Conservation (phyloP, 345 rosid species). For the Linum lewisii region DNA sequence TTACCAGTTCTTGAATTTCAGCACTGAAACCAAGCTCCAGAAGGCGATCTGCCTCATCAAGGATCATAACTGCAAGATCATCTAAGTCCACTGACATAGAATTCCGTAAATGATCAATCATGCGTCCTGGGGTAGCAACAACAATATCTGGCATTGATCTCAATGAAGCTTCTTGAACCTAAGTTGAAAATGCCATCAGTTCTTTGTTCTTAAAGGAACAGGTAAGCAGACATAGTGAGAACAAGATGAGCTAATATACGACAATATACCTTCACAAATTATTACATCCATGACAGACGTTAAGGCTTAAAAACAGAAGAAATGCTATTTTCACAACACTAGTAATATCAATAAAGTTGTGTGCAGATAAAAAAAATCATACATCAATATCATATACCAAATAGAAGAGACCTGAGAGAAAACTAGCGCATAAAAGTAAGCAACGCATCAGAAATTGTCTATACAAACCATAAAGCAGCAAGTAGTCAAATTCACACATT, state of each 20-base stretch:
- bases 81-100: conserved; percentile 88
- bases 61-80: conserved; percentile 86
- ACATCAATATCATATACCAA: not conserved
- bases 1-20: conserved; percentile 95
- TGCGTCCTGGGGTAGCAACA: conserved; percentile 95
- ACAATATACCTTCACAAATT: not conserved
- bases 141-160: conserved; percentile 95
- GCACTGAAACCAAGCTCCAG: conserved; percentile 92
- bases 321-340: not conserved
- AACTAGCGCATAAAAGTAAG: not conserved
- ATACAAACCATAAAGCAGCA: not conserved
- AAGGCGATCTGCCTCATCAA: conserved; percentile 95
- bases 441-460: not conserved
- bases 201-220: not conserved
- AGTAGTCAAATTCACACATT: not conserved
- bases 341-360: no score
- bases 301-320: not conserved
- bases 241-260: not conserved
- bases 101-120: conserved; percentile 96
- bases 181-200: conserved; percentile 11
- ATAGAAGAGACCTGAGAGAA: not conserved
- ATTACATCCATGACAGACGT: not conserved
- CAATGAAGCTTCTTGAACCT: conserved; percentile 87
- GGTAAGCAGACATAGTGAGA: not conserved
- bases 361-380: not conserved